Base-by-base conservation (phyloP, 1,139 yeast species). In the Kazachstania sp. region DNA sequence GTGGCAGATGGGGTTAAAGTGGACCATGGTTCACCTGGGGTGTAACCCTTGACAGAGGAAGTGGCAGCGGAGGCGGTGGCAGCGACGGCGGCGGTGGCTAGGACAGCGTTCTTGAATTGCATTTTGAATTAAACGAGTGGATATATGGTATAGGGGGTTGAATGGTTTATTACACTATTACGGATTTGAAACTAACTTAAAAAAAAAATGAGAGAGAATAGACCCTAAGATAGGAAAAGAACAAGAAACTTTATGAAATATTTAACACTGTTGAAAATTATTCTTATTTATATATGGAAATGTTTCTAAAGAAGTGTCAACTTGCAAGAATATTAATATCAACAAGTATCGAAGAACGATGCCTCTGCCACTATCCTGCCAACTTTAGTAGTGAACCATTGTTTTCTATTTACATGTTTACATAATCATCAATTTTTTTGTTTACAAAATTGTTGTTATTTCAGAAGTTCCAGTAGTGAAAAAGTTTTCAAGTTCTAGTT, bases 21-120 rank as follows among this genome's bases (percentile, higher is more conserved):
- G 46, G 68, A 51, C 71, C 71, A 67, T 40, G 66, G 58, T 41
- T 54, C 67, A 51, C 84, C 64, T 64, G 87, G 82, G 53, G 50
- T 57, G 48, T 56, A 59, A 41, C 57, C 56, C 28, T 60, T 42
- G 16, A 49, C 49, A 19, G 58, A 49, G 37, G 58, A 46, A 37
- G 56, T 47, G 39, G 55, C 45, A 40, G 58, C 47, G 37, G 56
- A 49, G 35, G 54, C 45, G 39, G 65, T 53, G 41, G 66, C 59
- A 40, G 58, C 43, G 35, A 59, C 45, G 45, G 60, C 41, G 40
- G 64, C 54, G 38, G 65, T 58, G 41, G 58, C 43, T 37, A 59
- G 47, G 45, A 59, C 41, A 49, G 58, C 50, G 20, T 58, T 54
- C 43, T 54, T 58, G 55, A 54, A 56, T 58, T 60, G 66, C 67